Evolutionary conservation across 129 eudicot genomes (phyloP).

Genomic region (Escallonia herrerae): DNA sequence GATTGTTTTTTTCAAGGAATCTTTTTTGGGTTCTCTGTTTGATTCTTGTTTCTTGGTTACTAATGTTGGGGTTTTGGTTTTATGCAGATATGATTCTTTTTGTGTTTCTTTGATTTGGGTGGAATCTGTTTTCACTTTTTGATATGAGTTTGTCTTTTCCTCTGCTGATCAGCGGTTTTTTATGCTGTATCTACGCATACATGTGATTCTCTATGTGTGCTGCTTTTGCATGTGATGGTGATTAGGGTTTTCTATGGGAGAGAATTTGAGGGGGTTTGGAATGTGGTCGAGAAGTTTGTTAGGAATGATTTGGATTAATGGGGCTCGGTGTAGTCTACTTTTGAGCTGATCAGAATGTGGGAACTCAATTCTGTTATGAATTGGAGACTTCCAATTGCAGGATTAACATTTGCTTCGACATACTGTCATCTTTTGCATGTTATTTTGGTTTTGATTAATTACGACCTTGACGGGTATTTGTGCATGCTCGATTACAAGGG

Average conservation of each 20-base stretch:
- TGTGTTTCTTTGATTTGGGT: not conserved
- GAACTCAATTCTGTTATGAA: not conserved
- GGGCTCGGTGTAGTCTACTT: not conserved
- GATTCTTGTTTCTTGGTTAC: slow-evolving; percentile 1
- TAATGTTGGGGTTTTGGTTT: not conserved
- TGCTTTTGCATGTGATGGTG: not conserved
- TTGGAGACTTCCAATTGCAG: too few species aligned
- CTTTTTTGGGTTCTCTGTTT: not conserved
- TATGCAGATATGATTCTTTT: not conserved
- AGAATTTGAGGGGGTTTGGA: not conserved
- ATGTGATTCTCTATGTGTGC: too few species aligned
- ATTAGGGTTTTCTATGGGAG: not conserved
- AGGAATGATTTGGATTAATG: not conserved
- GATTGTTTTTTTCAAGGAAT: not conserved
- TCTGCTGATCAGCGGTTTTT: too few species aligned
- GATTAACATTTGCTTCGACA: too few species aligned
- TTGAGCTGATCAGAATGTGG: not conserved
- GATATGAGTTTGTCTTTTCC: too few species aligned
- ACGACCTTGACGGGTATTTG: too few species aligned
- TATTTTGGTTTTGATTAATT: too few species aligned
- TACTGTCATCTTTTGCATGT: too few species aligned
- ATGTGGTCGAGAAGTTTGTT: not conserved
- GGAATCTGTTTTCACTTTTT: too few species aligned
- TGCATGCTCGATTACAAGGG: too few species aligned
- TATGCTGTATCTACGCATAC: too few species aligned